Base-by-base conservation (phyloP, 2,329 filamentous ascomycete species). In the Colletotrichum cereale region DNA sequence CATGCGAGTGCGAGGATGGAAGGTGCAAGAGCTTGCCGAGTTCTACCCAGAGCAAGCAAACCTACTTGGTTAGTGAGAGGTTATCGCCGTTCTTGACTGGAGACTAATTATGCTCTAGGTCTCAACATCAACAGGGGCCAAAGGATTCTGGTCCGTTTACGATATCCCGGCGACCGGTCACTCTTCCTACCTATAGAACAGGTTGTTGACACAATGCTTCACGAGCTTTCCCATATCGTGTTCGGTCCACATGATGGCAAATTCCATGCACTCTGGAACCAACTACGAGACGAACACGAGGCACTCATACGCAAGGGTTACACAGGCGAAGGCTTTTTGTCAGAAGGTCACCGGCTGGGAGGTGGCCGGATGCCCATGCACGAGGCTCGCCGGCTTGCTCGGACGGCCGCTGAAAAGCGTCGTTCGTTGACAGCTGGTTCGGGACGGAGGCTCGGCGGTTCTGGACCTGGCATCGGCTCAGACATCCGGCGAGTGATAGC, bases 161-260 rank as follows among this genome's bases (percentile, higher is more conserved):
- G 96, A 67, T 92, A 96, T 80, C 85, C 93, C 7, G 86, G 88
- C 76, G 93, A 97, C 79, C 86, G 88, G 12, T 89, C 85, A 48
- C 91, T 94, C 76, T 98, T 98, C 77, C 81, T 97, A 26, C 91
- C 93, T 1, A 83, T 95, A 68, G 94, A 98, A 78, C 86, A 93
- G 74, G 87, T 97, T 10, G 86, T 94, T 53, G 95, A 98, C 80
- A 98, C 96, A 0, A 93, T 98, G 90, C 89, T 98, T 26, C 96
- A 98, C 79, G 96, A 98, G 85, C 88, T 98, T 3, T 91, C 90
- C n/a, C 96, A 98, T 78, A 97, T 93, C 74, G 88, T 94, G 14
- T 90, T 92, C 80, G 94, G 94, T 0, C 93, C 93, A 2, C 96
- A 98, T 79, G 90, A 98, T 78, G 87, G 86, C 57, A 88, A 92